These are phyloP conservation scores for Taiozyma onychis DNA, from an alignment of 1,139 yeast genomes.

Conservation along the genomic window DNA sequence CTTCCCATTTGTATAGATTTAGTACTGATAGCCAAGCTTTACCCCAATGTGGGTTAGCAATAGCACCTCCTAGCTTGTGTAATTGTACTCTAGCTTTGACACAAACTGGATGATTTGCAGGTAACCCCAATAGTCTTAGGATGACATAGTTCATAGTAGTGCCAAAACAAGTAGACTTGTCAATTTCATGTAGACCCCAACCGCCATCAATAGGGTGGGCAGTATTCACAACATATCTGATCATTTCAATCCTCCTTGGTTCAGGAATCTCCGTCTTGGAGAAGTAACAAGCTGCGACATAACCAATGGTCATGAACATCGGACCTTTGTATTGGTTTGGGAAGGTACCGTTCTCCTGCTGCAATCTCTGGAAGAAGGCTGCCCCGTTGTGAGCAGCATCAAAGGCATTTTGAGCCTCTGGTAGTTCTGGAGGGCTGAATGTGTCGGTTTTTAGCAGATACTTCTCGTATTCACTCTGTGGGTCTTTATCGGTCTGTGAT, in stretches of 20 bases:
- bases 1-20: constrained; percentile 88
- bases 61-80: constrained; percentile 78
- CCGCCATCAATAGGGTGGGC: constrained; percentile 99
- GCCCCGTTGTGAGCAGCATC: constrained; percentile 77
- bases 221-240: constrained; percentile 78
- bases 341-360: constrained; percentile 77
- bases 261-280: constrained; percentile 65
- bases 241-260: constrained; percentile 60
- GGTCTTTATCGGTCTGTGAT: constrained; percentile 34
- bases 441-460: constrained; percentile 44
- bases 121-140: constrained; percentile 72
- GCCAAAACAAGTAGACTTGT: constrained; percentile 93
- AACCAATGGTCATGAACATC: constrained; percentile 93
- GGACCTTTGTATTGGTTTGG: constrained; percentile 97
- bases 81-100: constrained; percentile 73
- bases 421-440: constrained; percentile 39
- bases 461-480: constrained; percentile 54
- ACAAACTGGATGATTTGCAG: constrained; percentile 70
- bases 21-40: constrained; percentile 83
- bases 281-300: constrained; percentile 69
- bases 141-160: constrained; percentile 82
- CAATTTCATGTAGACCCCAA: constrained; percentile 93
- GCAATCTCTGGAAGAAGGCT: constrained; percentile 58
- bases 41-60: constrained; percentile 96
- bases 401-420: constrained; percentile 36